Evolutionary conservation across 2,329 filamentous ascomycete genomes (phyloP).

Genomic region (Arachnomyces sp.): DNA sequence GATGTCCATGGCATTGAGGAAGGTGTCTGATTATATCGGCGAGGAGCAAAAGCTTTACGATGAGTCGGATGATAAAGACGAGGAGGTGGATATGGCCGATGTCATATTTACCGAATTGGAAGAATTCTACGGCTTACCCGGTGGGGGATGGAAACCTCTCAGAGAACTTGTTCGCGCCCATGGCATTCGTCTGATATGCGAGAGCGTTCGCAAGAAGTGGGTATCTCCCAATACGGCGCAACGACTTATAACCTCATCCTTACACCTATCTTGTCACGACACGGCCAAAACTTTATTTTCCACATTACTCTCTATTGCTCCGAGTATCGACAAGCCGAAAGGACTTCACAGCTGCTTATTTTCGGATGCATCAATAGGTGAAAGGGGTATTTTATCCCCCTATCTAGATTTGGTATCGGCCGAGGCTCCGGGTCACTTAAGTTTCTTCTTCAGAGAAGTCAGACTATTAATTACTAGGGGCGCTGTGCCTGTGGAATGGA

Average conservation of each 20-base stretch:
- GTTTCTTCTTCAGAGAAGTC: constrained; percentile 29
- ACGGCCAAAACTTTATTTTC: constrained; percentile 28
- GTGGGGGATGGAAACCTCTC: constrained; percentile 32
- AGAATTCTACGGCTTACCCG: constrained; percentile 26
- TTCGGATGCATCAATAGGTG: constrained; percentile 11
- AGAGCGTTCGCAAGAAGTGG: constrained; percentile 29
- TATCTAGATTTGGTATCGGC: constrained; percentile 8
- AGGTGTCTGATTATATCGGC: constrained; percentile 31
- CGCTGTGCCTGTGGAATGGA: constrained; percentile 31
- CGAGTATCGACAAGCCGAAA: constrained; percentile 14
- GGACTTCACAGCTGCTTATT: constrained; percentile 16
- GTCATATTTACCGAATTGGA: constrained; percentile 36
- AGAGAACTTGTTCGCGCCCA: constrained; percentile 34
- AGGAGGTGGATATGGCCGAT: constrained; percentile 32
- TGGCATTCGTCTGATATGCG: constrained; percentile 30
- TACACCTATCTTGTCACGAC: constrained; percentile 25
- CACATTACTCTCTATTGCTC: constrained; percentile 18
- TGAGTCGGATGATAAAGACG: constrained; percentile 22
- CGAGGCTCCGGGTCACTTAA: constrained; percentile 8
- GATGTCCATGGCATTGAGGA: constrained; percentile 28
- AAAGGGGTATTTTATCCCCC: no score
- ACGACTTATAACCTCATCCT: constrained; percentile 26
- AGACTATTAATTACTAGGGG: constrained; percentile 26
- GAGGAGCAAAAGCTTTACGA: constrained; percentile 29
- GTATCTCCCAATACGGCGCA: constrained; percentile 24